Percentiles rank a stretch among this genome's conserved stretches.
These are phyloP conservation scores for Decorospora gaudefroyi DNA, from an alignment of 2,329 filamentous ascomycete genomes.

Conservation along the genomic window DNA sequence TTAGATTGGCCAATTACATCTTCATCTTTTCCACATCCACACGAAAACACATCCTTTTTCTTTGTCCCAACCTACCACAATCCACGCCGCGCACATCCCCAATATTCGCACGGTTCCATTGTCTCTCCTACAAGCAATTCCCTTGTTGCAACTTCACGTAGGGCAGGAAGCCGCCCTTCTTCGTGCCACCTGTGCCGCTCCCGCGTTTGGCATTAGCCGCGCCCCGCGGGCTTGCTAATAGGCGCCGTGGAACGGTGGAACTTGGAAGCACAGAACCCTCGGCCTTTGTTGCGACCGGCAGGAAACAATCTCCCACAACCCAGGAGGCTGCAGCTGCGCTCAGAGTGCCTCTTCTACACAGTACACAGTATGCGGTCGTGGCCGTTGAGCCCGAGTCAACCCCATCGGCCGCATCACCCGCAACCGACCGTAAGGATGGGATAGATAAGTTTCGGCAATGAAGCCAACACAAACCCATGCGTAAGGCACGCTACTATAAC, in stretches of 20 bases:
- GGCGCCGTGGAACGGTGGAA: constrained; percentile 9
- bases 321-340: constrained; percentile 11
- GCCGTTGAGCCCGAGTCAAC: not conserved
- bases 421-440: not conserved
- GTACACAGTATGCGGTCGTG: no score
- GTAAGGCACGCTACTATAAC: not conserved
- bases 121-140: constrained; percentile 6
- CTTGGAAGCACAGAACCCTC: constrained; percentile 8
- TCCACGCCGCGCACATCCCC: constrained; percentile 2
- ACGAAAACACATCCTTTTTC: constrained; percentile 1
- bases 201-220: constrained; percentile 26
- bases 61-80: constrained; percentile 8
- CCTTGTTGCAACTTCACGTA: constrained; percentile 7
- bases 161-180: constrained; percentile 3
- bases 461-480: not conserved
- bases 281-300: constrained; percentile 12
- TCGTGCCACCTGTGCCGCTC: constrained; percentile 14
- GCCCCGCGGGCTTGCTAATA: constrained; percentile 15
- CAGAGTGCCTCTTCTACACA: not conserved
- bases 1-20: constrained; percentile 11
- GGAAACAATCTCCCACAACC: constrained; percentile 4
- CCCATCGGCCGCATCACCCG: not conserved
- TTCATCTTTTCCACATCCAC: not conserved
- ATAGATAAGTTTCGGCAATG: not conserved
- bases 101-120: not conserved